Evolutionary conservation across 2,329 filamentous ascomycete species (phyloP).

Genomic region (Aureobasidium pullulans): DNA sequence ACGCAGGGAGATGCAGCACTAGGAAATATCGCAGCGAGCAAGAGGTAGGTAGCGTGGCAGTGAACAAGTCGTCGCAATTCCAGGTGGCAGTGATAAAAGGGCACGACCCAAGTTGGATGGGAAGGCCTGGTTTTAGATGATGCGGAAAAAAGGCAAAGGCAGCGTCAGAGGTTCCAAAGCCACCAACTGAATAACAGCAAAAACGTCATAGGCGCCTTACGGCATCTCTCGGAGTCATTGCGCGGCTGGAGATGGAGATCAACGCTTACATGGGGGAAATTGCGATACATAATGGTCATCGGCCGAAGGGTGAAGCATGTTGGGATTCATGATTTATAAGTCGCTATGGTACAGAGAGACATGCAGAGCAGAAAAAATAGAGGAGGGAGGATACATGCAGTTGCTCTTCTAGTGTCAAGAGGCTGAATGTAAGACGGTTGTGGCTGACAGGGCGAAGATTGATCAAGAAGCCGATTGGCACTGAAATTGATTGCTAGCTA

Average conservation of each 20-base stretch:
- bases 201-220: background rate
- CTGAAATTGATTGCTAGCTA: background rate
- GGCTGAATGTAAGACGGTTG: conserved; percentile 4
- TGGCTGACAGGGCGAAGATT: background rate
- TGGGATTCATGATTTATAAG: background rate
- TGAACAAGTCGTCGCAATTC: background rate
- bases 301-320: background rate
- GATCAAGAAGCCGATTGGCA: background rate
- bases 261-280: background rate
- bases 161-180: background rate
- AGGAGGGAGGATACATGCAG: background rate
- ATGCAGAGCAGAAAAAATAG: background rate
- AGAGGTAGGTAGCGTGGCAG: background rate
- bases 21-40: background rate
- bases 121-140: background rate
- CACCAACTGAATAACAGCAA: background rate
- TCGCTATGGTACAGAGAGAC: background rate
- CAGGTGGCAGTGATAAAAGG: background rate
- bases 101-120: background rate
- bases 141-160: conserved; percentile 1
- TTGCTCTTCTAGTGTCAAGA: background rate
- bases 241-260: background rate
- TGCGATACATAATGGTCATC: background rate
- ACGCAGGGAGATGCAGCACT: background rate
- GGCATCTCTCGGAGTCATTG: background rate